Evolutionary conservation across 108 stramenopile genomes (phyloP), one percentile per base, ranked within the genome.

Genomic region (Nitzschia sp.): DNA sequence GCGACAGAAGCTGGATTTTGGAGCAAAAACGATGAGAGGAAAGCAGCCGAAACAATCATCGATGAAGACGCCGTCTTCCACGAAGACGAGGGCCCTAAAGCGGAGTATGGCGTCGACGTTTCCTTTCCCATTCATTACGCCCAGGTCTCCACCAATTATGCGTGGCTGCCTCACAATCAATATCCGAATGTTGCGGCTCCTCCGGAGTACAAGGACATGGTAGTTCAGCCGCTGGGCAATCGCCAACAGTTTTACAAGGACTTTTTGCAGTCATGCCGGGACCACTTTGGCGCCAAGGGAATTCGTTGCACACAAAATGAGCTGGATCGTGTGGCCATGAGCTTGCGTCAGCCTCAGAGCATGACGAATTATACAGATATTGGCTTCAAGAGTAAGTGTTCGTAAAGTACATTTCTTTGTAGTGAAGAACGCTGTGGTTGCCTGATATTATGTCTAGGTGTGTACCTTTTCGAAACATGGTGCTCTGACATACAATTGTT

Each of bases 41-140:
- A 44, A 16, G 15, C 41, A 47, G 13, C 44, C 38, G 15, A 57
- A 41, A 35, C 65, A 1, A n/a, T n/a, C n/a, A 2, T 11, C 23
- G 27, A 52, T 33, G 55, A 57, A 11, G 38, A 44, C 36, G 21
- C 26, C 34, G 53, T 3, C 31, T 19, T 32, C 15, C 8, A 16
- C 21, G 25, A 55, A 22, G 53, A 31, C 4, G 73, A 70, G 23
- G 68, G 32, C 36, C 30, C 63, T 34, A 23, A 11, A 15, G 71
- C 71, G 47, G 72, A 77, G 19, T 94, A 94, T 69, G 93, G 93
- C 25, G 93, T 88, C 22, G 93, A 94, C 63, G 81, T 91, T 21
- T 83, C 81, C 54, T 94, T 91, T 65, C 93, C 93, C 36, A 94
- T 94, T 52, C 93, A 94, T 38, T 70, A 87, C 25, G 38, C 9